Percentiles rank a stretch among this genome's conserved stretches.
phyloP scores from a whole-genome alignment of 1,284 basidiomycete species.

The Cystobasidium sp. region DNA sequence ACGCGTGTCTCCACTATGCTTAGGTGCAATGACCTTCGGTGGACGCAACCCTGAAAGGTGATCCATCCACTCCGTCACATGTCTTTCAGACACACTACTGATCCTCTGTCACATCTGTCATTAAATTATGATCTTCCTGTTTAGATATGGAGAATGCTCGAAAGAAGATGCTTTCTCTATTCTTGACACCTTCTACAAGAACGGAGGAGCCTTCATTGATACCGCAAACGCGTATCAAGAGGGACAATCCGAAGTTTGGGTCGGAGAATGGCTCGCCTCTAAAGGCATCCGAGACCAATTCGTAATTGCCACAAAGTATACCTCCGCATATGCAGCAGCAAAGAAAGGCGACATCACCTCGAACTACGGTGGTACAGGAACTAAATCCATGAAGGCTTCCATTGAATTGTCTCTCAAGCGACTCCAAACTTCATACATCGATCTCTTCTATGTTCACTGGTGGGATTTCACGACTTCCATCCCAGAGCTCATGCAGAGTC shows the following conservation, averaged over 20 bases:
- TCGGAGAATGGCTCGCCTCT: slow-evolving; percentile 66
- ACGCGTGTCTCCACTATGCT: slow-evolving; percentile 61
- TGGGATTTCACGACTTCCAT: slow-evolving; percentile 62
- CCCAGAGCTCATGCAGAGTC: slow-evolving; percentile 65
- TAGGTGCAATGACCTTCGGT: slow-evolving; percentile 63
- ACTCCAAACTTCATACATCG: slow-evolving; percentile 63
- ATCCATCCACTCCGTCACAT: slow-evolving; percentile 36
- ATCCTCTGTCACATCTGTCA: slow-evolving; percentile 53
- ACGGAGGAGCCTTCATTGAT: slow-evolving; percentile 57
- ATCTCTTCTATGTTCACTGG: slow-evolving; percentile 58
- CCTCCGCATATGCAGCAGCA: slow-evolving; percentile 56
- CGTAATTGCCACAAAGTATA: slow-evolving; percentile 63
- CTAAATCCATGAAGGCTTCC: slow-evolving; percentile 61
- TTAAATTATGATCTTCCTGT: slow-evolving; percentile 59
- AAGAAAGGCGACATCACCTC: slow-evolving; percentile 48
- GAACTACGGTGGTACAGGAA: slow-evolving; percentile 62
- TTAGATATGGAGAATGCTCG: not conserved
- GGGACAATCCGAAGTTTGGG: slow-evolving; percentile 62
- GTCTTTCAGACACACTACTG: no score
- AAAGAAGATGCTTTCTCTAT: slow-evolving; percentile 26
- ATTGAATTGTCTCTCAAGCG: slow-evolving; percentile 62
- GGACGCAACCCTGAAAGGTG: slow-evolving; percentile 51
- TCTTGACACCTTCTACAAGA: slow-evolving; percentile 46
- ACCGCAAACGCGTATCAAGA: slow-evolving; percentile 53
- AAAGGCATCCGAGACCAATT: slow-evolving; percentile 64